phyloP scores from a whole-genome alignment of 352 stramenopile species.

The Pythium aphanidermatum region DNA sequence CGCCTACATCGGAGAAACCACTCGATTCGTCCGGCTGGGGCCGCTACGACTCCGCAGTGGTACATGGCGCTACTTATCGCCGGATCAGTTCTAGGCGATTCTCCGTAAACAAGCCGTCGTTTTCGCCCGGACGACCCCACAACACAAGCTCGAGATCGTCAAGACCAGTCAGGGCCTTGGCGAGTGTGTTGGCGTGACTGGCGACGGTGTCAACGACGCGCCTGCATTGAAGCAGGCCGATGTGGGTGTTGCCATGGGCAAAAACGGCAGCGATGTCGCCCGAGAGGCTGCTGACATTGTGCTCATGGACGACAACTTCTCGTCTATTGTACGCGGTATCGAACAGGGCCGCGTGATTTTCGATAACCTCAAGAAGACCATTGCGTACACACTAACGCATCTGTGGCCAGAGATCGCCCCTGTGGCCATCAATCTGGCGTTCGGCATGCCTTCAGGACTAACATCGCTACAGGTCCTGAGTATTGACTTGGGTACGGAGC shows the following conservation, averaged over 20 bases:
- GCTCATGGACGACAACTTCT: conserved; percentile 95
- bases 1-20: conserved; percentile 6
- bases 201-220: conserved; percentile 67
- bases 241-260: conserved; percentile 96
- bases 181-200: conserved; percentile 68
- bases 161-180: conserved; percentile 34
- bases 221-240: conserved; percentile 77
- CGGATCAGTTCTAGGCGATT: conserved; percentile 28
- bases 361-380: conserved; percentile 92
- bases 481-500: conserved; percentile 87
- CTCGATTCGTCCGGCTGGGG: conserved; percentile 3
- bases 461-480: conserved; percentile 87
- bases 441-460: conserved; percentile 74
- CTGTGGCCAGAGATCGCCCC: conserved; percentile 77
- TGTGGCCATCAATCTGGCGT: conserved; percentile 65
- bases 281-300: conserved; percentile 93
- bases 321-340: conserved; percentile 87
- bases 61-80: conserved; percentile 34
- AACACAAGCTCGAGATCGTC: conserved; percentile 86
- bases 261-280: conserved; percentile 92
- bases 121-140: conserved; percentile 91
- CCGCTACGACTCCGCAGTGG: conserved; percentile 42
- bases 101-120: conserved; percentile 68
- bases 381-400: conserved; percentile 87
- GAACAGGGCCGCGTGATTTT: conserved; percentile 52